A percentile compares a stretch with the other conserved stretches of the same genome.
These are phyloP conservation scores for Fraxinus angustifolia DNA, from an alignment of 305 asterid genomes.

Conservation along the genomic window DNA sequence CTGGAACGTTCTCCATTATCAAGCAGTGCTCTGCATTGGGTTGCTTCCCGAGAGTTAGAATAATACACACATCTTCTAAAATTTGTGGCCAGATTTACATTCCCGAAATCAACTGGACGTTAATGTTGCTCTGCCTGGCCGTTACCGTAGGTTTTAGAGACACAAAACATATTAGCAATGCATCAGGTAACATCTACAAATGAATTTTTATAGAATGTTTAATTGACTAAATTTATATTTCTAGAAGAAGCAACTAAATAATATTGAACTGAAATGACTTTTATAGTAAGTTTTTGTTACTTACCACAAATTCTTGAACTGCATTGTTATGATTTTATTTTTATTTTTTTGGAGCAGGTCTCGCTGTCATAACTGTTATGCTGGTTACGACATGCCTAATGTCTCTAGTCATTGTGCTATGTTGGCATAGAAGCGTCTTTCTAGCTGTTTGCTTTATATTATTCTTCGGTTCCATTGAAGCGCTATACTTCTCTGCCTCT, in stretches of 20 bases:
- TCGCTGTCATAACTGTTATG: constrained; percentile 92
- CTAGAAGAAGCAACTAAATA: neutral
- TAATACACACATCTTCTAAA: constrained; percentile 79
- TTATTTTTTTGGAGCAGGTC: constrained; percentile 42
- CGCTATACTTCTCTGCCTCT: constrained; percentile 87
- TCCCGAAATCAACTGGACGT: constrained; percentile 87
- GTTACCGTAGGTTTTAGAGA: constrained; percentile 84
- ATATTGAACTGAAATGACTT: neutral
- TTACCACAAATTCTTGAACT: neutral
- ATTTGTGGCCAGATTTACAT: constrained; percentile 85
- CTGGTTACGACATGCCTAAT: constrained; percentile 88
- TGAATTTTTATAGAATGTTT: neutral
- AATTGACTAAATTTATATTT: neutral
- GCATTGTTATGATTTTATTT: neutral
- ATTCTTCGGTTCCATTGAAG: constrained; percentile 83
- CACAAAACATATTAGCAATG: constrained; percentile 89
- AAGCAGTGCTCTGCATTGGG: constrained; percentile 89
- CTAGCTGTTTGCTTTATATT: constrained; percentile 62
- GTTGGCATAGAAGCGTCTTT: constrained; percentile 65
- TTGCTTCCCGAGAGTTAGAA: constrained; percentile 77
- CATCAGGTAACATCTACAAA: constrained; percentile 53
- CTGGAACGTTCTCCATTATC: constrained; percentile 85
- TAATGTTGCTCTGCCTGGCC: constrained; percentile 84
- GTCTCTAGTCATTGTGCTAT: constrained; percentile 77
- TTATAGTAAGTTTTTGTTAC: neutral